phyloP scores from a whole-genome alignment of 202 grass and related monocot genomes.

The Brachypodium distachyon region DNA sequence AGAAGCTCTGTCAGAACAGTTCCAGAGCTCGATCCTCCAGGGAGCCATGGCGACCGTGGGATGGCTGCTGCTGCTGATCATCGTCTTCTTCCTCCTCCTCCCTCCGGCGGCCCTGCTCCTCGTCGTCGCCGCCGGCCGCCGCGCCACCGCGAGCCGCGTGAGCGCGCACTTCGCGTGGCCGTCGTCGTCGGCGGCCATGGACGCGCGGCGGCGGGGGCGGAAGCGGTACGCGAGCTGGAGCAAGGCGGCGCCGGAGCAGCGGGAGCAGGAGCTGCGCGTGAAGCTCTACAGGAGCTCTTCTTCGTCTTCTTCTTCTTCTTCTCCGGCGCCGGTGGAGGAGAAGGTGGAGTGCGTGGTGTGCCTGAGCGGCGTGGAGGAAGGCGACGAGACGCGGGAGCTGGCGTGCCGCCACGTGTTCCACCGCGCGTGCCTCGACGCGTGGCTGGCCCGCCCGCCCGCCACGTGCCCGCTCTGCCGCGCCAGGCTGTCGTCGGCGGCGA shows the following conservation, averaged over 20 bases:
- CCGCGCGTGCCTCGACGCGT: conserved; percentile 38
- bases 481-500: background rate
- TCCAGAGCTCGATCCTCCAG: no score
- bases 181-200: background rate
- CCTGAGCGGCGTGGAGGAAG: conserved; percentile 45
- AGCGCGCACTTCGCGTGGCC: background rate
- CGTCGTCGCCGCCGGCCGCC: background rate
- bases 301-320: no score
- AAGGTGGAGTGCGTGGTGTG: conserved; percentile 34
- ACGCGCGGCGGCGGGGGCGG: background rate
- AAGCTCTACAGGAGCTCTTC: background rate
- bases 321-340: background rate
- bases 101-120: background rate
- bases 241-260: background rate
- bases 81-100: background rate
- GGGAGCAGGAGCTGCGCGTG: background rate
- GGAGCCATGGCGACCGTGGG: background rate
- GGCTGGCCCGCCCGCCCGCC: conserved; percentile 3
- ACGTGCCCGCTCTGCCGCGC: conserved; percentile 52
- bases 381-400: conserved; percentile 42
- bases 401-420: conserved; percentile 52
- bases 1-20: no score
- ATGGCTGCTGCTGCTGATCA: background rate
- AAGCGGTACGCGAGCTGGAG: background rate
- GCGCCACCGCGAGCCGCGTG: background rate